phyloP scores from a whole-genome alignment of 1,139 yeast species.

The Pichia sp. region DNA sequence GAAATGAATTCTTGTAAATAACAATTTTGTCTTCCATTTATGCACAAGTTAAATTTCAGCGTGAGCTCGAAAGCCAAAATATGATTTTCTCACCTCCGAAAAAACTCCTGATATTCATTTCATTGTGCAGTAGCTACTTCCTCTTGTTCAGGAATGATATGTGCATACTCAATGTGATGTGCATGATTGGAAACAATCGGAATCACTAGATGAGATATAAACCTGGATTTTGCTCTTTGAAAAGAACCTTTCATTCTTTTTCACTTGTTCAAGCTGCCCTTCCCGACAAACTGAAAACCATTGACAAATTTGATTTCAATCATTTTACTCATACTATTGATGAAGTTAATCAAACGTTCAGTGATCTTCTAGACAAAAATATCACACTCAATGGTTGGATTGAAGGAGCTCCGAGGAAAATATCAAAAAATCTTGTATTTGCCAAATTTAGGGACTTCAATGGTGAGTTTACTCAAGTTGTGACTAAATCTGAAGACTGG shows the following conservation, averaged over 20 bases:
- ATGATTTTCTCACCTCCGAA: not conserved
- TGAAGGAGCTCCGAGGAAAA: conserved; percentile 63
- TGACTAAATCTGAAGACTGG: conserved; percentile 42
- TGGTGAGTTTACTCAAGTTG: conserved; percentile 66
- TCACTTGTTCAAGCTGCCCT: conserved; percentile 3
- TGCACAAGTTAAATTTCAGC: not conserved
- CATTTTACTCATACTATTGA: conserved; percentile 34
- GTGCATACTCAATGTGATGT: too few species aligned
- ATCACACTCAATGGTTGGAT: conserved; percentile 72
- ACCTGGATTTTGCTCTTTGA: not conserved
- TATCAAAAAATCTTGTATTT: conserved; percentile 57
- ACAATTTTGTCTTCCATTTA: not conserved
- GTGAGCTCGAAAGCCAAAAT: not conserved
- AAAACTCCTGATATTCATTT: not conserved
- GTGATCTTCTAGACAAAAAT: conserved; percentile 13
- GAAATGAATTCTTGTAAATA: not conserved
- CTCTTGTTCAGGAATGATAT: too few species aligned
- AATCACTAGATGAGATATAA: not conserved
- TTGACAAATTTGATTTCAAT: conserved; percentile 31
- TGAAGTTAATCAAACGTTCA: conserved; percentile 19
- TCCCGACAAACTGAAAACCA: conserved; percentile 22
- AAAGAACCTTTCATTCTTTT: not conserved
- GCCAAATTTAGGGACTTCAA: conserved; percentile 69
- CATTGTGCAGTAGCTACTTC: too few species aligned
- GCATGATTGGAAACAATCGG: too few species aligned